These are phyloP conservation scores for Chamaecyparis obtusa DNA, from an alignment of 75 land plant genomes.

Conservation along the genomic window DNA sequence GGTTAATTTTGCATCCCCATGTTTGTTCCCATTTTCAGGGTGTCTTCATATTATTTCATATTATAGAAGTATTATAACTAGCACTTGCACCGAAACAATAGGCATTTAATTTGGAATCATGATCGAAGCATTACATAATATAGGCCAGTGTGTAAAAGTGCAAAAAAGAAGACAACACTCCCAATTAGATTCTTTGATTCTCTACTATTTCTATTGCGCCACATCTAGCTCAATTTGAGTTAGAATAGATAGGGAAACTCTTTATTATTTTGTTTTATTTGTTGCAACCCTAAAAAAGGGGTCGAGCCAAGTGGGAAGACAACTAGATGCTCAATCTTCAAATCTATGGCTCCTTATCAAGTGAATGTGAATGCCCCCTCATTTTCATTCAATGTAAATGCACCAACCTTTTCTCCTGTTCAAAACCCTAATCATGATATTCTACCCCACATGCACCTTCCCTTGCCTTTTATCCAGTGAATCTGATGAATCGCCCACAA, in stretches of 20 bases:
- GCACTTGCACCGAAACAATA: too few relatives aligned
- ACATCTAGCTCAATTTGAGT: background rate
- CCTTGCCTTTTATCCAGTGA: background rate
- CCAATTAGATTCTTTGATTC: background rate
- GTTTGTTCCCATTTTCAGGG: too few relatives aligned
- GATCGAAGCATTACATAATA: too few relatives aligned
- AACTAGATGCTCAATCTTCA: background rate
- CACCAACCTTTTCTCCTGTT: background rate
- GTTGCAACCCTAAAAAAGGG: background rate
- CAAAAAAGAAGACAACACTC: too few relatives aligned
- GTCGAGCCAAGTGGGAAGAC: slow-evolving; percentile 6
- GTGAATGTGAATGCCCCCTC: background rate
- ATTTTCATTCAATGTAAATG: background rate
- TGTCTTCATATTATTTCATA: too few relatives aligned
- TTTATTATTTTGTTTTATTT: background rate
- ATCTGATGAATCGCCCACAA: background rate
- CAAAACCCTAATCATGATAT: background rate
- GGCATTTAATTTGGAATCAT: too few relatives aligned
- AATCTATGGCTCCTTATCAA: background rate
- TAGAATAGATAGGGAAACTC: too few relatives aligned
- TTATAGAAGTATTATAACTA: too few relatives aligned
- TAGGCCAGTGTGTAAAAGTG: too few relatives aligned
- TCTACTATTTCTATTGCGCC: background rate
- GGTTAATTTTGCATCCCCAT: too few relatives aligned
- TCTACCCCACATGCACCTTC: background rate